phyloP scores from a whole-genome alignment of 2,329 filamentous ascomycete species.

The Aspergillus tubingensis region DNA sequence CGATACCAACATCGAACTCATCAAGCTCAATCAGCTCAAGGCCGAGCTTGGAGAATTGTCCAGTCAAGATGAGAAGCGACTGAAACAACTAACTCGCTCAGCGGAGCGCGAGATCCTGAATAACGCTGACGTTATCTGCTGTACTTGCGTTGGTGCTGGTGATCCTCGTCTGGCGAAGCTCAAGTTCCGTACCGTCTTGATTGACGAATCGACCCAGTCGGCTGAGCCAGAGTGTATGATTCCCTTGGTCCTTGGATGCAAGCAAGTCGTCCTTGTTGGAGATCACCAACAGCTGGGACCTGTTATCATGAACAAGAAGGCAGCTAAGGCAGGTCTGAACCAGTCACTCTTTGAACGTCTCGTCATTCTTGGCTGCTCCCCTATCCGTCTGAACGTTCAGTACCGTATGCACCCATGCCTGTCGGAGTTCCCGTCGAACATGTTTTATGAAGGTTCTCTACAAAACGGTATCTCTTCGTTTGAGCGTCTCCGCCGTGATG shows the following conservation, averaged over 20 bases:
- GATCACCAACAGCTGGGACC: constrained; percentile 97
- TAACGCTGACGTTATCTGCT: constrained; percentile 97
- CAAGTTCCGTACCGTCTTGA: constrained; percentile 97
- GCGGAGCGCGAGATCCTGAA: constrained; percentile 93
- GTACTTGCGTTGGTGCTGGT: constrained; percentile 95
- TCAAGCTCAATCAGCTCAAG: constrained; percentile 92
- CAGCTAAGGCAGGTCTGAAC: constrained; percentile 93
- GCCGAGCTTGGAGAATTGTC: constrained; percentile 86
- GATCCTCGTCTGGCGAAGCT: constrained; percentile 94
- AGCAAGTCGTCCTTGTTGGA: constrained; percentile 97
- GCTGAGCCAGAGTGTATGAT: constrained; percentile 99
- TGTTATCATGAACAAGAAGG: constrained; percentile 99
- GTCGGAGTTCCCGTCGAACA: constrained; percentile 96
- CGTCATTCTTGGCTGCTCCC: constrained; percentile 84
- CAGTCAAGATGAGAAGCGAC: constrained; percentile 96
- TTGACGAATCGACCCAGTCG: constrained; percentile 97
- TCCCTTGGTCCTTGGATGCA: constrained; percentile 92
- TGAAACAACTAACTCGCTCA: constrained; percentile 89
- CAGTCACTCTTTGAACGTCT: constrained; percentile 98
- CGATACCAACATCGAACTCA: constrained; percentile 89
- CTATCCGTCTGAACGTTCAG: constrained; percentile 92
- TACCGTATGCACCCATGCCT: constrained; percentile 99
- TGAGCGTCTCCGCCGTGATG: constrained; percentile 83
- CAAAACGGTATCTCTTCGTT: constrained; percentile 94
- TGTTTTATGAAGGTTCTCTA: constrained; percentile 98